Evolutionary conservation across 345 rosid species (phyloP).

Genomic region (Xanthoceras sorbifolium): DNA sequence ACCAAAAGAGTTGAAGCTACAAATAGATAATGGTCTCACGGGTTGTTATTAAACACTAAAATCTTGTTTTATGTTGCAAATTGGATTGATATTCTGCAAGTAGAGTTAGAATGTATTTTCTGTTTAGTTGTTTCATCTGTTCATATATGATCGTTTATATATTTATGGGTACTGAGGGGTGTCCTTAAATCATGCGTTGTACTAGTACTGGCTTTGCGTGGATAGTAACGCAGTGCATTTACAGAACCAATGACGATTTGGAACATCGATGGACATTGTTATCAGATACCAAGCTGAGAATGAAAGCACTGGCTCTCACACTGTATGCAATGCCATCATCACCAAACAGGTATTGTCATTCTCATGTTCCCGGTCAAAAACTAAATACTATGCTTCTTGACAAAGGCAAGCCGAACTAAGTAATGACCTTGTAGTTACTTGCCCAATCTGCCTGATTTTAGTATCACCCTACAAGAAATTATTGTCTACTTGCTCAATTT

Average conservation of each 20-base stretch:
- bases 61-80: not conserved
- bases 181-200: not conserved
- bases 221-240: slow-evolving; percentile 32
- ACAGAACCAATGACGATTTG: slow-evolving; percentile 50
- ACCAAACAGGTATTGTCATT: slow-evolving; percentile 34
- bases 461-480: not conserved
- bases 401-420: not conserved
- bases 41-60: not conserved
- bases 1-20: not conserved
- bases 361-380: no score
- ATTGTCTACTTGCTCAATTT: not conserved
- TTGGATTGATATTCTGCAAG: not conserved
- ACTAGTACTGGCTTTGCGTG: not conserved
- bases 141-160: not conserved
- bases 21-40: not conserved
- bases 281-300: slow-evolving; percentile 41
- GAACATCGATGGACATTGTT: slow-evolving; percentile 49
- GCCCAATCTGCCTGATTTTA: not conserved
- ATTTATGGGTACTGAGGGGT: not conserved
- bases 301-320: slow-evolving; percentile 35
- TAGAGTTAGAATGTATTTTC: not conserved
- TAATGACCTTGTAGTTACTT: not conserved
- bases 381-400: not conserved
- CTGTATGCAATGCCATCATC: slow-evolving; percentile 34
- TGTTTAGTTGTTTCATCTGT: not conserved